Evolutionary conservation across 169 alveolate genomes (phyloP).

Genomic region (Perkinsus olseni): DNA sequence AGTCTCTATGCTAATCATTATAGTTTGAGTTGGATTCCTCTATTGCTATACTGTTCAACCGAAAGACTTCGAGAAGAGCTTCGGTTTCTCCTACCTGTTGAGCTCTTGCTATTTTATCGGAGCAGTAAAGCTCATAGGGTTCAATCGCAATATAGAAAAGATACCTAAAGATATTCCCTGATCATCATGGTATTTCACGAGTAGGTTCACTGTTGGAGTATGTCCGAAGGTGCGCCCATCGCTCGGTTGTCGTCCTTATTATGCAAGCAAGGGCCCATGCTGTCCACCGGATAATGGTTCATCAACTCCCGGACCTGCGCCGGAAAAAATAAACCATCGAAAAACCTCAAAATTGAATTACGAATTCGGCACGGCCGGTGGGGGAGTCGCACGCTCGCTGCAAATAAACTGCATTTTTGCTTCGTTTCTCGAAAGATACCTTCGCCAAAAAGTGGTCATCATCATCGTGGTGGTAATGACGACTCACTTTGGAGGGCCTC

Average conservation of each 20-base stretch:
- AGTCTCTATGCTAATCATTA: no score
- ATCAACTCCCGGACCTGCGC: not conserved
- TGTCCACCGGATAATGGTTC: not conserved
- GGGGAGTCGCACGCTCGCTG: not conserved
- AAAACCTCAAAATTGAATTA: not conserved
- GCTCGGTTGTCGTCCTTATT: not conserved
- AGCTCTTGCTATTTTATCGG: not conserved
- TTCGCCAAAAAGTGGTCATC: not conserved
- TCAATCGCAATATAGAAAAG: not conserved
- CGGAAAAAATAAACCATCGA: not conserved
- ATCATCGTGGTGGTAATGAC: not conserved
- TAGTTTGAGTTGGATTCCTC: no score
- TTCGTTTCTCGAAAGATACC: not conserved
- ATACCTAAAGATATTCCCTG: not conserved
- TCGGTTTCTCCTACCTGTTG: no score
- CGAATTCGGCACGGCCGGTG: not conserved
- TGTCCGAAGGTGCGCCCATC: not conserved
- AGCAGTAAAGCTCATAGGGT: not conserved
- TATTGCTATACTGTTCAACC: no score
- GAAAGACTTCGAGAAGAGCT: no score
- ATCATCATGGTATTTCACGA: no score
- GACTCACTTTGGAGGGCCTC: not conserved
- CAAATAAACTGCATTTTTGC: not conserved
- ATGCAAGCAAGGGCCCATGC: not conserved
- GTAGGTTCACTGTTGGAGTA: not conserved